phyloP scores from a whole-genome alignment of 2,329 filamentous ascomycete species.

The Scleromitrula shiraiana region DNA sequence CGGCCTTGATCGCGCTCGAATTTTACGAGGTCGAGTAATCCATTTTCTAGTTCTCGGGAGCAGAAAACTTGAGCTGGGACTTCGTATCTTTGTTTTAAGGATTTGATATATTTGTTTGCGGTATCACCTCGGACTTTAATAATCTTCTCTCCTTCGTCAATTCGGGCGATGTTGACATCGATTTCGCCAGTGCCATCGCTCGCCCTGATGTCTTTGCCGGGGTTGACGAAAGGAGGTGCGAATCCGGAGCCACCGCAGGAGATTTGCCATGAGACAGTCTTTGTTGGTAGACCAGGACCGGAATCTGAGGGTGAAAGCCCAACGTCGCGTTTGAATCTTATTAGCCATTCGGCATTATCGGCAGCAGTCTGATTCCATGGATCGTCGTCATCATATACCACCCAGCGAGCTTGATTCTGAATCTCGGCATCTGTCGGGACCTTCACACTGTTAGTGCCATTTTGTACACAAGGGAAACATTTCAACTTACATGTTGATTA shows the following conservation, averaged over 20 bases:
- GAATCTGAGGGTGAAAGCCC: constrained; percentile 41
- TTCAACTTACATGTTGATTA: constrained; percentile 39
- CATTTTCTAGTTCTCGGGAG: constrained; percentile 49
- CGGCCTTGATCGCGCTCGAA: constrained; percentile 33
- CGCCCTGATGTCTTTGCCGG: constrained; percentile 32
- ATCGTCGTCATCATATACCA: constrained; percentile 57
- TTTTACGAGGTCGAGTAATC: constrained; percentile 42
- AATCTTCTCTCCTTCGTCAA: constrained; percentile 24
- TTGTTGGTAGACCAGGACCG: constrained; percentile 41
- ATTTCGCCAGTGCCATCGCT: constrained; percentile 31
- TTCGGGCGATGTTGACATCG: constrained; percentile 17
- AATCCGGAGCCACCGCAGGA: constrained; percentile 47
- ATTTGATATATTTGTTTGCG: constrained; percentile 41
- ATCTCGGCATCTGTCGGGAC: constrained; percentile 52
- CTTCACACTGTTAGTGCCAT: constrained; percentile 10
- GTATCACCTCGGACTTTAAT: constrained; percentile 38
- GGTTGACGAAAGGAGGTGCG: constrained; percentile 45
- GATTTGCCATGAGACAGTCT: constrained; percentile 37
- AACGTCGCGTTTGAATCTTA: constrained; percentile 51
- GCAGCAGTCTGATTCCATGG: constrained; percentile 57
- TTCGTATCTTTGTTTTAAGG: constrained; percentile 35
- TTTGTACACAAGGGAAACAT: neutral
- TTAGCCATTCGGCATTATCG: constrained; percentile 56
- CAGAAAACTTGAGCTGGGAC: constrained; percentile 48
- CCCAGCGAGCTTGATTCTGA: constrained; percentile 56